A percentile compares a stretch with the other conserved stretches of the same genome.
These are phyloP conservation scores for Entonaema liquescens DNA, from an alignment of 495 filamentous ascomycete genomes.

Conservation along the genomic window DNA sequence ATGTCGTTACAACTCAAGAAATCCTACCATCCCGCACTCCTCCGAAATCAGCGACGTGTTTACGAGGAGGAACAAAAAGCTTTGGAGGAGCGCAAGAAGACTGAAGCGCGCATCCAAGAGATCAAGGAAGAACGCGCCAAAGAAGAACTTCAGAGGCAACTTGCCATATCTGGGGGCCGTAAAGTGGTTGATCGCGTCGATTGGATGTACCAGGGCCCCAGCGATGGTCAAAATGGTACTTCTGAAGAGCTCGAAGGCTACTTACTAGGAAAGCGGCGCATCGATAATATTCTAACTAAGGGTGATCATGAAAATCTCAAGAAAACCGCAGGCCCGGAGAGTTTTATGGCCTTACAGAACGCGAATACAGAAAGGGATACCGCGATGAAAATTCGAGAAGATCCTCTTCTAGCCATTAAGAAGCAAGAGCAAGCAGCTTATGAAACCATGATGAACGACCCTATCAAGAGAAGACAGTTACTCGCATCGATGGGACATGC, in stretches of 20 bases:
- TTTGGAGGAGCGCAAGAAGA: slow-evolving; percentile 93
- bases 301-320: slow-evolving; percentile 81
- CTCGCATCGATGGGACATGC: slow-evolving; percentile 66
- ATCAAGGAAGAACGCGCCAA: slow-evolving; percentile 92
- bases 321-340: slow-evolving; percentile 76
- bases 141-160: slow-evolving; percentile 88
- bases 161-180: slow-evolving; percentile 86
- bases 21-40: slow-evolving; percentile 89
- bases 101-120: slow-evolving; percentile 78
- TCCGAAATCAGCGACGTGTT: slow-evolving; percentile 83
- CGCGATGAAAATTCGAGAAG: slow-evolving; percentile 82
- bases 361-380: slow-evolving; percentile 77
- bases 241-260: slow-evolving; percentile 95
- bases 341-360: slow-evolving; percentile 66
- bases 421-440: slow-evolving; percentile 90
- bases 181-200: slow-evolving; percentile 82
- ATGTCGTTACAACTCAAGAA: slow-evolving; percentile 98
- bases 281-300: slow-evolving; percentile 86
- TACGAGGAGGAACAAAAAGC: slow-evolving; percentile 91
- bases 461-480: slow-evolving; percentile 73
- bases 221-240: slow-evolving; percentile 78
- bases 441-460: slow-evolving; percentile 87
- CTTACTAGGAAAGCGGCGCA: slow-evolving; percentile 87
- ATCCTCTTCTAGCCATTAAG: slow-evolving; percentile 92
- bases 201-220: slow-evolving; percentile 96